These are phyloP conservation scores for Sanghuangporus baumii DNA, from an alignment of 1,284 basidiomycete genomes.

Conservation along the genomic window DNA sequence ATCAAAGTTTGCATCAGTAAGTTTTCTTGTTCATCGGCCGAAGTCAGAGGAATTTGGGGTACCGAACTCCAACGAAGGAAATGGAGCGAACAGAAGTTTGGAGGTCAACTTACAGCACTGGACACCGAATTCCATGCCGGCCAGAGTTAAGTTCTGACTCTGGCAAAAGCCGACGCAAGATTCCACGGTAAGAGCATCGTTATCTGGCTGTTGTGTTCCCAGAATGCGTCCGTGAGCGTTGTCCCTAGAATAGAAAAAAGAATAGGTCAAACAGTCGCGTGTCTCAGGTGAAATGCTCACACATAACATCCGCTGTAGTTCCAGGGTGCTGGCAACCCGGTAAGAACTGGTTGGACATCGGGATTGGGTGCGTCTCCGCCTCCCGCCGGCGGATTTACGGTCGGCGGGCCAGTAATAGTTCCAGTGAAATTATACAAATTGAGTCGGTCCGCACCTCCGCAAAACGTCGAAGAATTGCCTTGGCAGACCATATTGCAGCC, in stretches of 20 bases:
- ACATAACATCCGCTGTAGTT: constrained; percentile 33
- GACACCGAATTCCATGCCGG: constrained; percentile 41
- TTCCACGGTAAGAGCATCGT: constrained; percentile 36
- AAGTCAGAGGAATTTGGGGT: not conserved
- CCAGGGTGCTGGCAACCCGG: constrained; percentile 48
- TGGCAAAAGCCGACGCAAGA: constrained; percentile 42
- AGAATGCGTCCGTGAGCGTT: constrained; percentile 48
- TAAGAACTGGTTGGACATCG: constrained; percentile 22
- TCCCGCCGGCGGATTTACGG: constrained; percentile 31
- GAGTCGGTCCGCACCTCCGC: constrained; percentile 57
- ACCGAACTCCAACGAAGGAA: not conserved
- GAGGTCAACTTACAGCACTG: constrained; percentile 51
- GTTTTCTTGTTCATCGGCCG: not conserved
- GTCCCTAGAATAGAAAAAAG: constrained; percentile 27
- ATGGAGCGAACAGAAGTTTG: not conserved
- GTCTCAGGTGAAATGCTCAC: constrained; percentile 9
- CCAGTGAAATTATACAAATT: constrained; percentile 64
- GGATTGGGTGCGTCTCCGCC: constrained; percentile 27
- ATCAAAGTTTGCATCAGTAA: not conserved
- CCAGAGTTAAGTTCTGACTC: constrained; percentile 36
- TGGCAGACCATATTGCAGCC: constrained; percentile 59
- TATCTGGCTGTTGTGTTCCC: constrained; percentile 28
- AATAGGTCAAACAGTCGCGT: not conserved
- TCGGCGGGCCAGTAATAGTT: constrained; percentile 36
- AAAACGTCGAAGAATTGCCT: constrained; percentile 55